phyloP scores from a whole-genome alignment of 768 basidiomycete genomes.

The Cantharellus cinnabarinus region DNA sequence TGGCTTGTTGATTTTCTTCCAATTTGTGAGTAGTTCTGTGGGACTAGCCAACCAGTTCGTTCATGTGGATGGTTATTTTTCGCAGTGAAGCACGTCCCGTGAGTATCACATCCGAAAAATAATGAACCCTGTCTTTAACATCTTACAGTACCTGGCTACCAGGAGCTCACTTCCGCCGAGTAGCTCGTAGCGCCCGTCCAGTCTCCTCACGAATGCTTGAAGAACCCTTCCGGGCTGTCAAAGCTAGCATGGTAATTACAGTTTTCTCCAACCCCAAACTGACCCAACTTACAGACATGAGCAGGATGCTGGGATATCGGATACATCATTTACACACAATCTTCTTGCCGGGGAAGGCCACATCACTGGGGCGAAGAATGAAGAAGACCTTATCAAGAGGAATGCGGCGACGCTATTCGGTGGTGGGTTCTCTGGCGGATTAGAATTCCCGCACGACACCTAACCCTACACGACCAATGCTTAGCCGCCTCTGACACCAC shows the following conservation, averaged over 20 bases:
- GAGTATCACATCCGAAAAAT: not conserved
- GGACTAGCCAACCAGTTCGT: too few species aligned
- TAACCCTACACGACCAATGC: too few species aligned
- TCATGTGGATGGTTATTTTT: too few species aligned
- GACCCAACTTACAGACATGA: not conserved
- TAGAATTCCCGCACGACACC: not conserved
- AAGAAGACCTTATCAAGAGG: not conserved
- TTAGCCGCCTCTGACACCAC: slow-evolving; percentile 8
- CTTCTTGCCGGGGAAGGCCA: not conserved
- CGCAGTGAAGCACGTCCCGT: not conserved
- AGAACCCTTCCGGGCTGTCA: not conserved
- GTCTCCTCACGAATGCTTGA: not conserved
- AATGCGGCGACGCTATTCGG: not conserved
- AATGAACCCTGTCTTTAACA: not conserved
- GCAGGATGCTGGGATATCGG: not conserved
- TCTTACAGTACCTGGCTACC: not conserved
- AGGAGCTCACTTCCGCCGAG: not conserved
- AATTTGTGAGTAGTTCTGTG: not conserved
- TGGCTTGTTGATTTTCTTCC: not conserved
- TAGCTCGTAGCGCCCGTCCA: not conserved
- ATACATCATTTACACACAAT: not conserved
- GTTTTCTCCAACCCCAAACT: not conserved
- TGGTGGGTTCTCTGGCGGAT: not conserved
- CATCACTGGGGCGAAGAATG: not conserved
- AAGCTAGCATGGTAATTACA: not conserved